Conservation (phyloP, 306 rosid genomes). For the Sechiopsis laciniata region DNA sequence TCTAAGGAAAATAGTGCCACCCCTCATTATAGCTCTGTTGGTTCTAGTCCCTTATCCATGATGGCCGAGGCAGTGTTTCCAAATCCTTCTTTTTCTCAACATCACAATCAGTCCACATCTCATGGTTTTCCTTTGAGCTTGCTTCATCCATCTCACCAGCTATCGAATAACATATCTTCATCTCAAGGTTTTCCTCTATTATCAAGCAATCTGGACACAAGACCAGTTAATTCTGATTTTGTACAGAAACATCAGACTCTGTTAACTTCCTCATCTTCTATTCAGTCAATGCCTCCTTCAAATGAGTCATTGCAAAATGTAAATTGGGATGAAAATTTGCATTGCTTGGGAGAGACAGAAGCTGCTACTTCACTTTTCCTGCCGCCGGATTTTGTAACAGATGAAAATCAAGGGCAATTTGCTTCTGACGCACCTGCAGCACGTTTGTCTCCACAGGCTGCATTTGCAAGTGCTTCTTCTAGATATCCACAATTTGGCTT, state of each 20-base stretch:
- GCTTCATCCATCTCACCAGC: slow-evolving; percentile 36
- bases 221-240: slow-evolving; percentile 27
- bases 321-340: slow-evolving; percentile 35
- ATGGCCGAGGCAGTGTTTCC: slow-evolving; percentile 26
- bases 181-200: slow-evolving; percentile 32
- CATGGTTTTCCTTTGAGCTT: slow-evolving; percentile 42
- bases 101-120: slow-evolving; percentile 31
- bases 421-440: slow-evolving; percentile 26
- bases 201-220: slow-evolving; percentile 29
- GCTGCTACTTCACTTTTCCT: slow-evolving; percentile 25
- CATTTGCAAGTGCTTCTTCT: slow-evolving; percentile 25
- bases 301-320: slow-evolving; percentile 33
- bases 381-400: slow-evolving; percentile 33
- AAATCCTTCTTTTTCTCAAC: slow-evolving; percentile 29
- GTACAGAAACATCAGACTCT: slow-evolving; percentile 33
- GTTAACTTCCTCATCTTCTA: slow-evolving; percentile 26
- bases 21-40: slow-evolving; percentile 28
- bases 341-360: slow-evolving; percentile 25
- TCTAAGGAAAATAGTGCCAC: slow-evolving; percentile 29
- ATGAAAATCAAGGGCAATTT: slow-evolving; percentile 35
- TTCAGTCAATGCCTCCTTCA: slow-evolving; percentile 29
- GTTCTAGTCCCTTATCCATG: slow-evolving; percentile 30
- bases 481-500: slow-evolving; percentile 31
- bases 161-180: slow-evolving; percentile 28
- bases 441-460: slow-evolving; percentile 29